Evolutionary conservation across 2,329 filamentous ascomycete species (phyloP).

Genomic region (Zelopaecilomyces penicillatus): DNA sequence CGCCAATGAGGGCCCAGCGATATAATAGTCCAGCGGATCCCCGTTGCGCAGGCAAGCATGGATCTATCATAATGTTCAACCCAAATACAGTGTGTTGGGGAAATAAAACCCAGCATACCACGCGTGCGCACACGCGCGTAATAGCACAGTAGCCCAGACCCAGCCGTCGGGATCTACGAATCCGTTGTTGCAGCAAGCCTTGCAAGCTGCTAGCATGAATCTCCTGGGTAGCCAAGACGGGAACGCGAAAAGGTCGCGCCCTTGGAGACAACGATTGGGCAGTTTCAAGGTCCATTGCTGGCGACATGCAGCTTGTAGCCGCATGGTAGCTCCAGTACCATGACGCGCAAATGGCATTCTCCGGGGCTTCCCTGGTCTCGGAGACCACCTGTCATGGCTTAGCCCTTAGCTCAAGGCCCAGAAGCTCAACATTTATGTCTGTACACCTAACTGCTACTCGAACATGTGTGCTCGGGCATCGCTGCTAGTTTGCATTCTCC

Average conservation of each 20-base stretch:
- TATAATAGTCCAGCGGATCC: not conserved
- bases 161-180: too few species aligned
- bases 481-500: too few species aligned
- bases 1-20: not conserved
- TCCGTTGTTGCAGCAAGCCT: not conserved
- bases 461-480: too few species aligned
- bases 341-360: too few species aligned
- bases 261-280: constrained; percentile 7
- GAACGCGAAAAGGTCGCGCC: constrained; percentile 9
- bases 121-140: not conserved
- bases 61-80: too few species aligned
- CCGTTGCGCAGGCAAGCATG: too few species aligned
- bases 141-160: not conserved
- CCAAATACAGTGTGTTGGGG: too few species aligned
- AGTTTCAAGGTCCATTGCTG: not conserved
- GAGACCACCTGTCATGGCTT: too few species aligned
- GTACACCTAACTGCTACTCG: too few species aligned
- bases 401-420: too few species aligned
- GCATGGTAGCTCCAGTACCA: not conserved
- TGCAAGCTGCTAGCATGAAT: not conserved
- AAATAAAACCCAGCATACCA: not conserved
- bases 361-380: too few species aligned
- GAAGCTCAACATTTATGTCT: too few species aligned
- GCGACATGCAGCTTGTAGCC: constrained; percentile 5
- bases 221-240: not conserved